A percentile compares a stretch with the other conserved stretches of the same genome.
Evolutionary conservation across 352 stramenopile genomes (phyloP).

Genomic region (Pythium brassicae): DNA sequence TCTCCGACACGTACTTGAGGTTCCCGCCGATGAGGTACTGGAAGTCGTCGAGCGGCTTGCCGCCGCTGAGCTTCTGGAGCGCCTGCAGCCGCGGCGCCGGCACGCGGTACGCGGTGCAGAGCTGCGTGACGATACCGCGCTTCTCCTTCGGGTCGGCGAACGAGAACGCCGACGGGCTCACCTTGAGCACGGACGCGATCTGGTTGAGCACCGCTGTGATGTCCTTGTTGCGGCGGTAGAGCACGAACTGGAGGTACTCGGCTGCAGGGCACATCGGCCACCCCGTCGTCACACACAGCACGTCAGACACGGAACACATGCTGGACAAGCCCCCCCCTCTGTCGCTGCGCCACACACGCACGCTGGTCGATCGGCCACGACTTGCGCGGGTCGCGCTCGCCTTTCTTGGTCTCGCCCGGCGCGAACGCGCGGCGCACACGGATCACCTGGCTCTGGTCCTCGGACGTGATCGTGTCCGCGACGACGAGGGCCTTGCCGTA

Average conservation of each 20-base stretch:
- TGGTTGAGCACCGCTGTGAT: slow-evolving; percentile 86
- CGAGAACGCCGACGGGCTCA: slow-evolving; percentile 72
- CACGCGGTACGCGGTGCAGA: slow-evolving; percentile 88
- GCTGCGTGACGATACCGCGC: slow-evolving; percentile 94
- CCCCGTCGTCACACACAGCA: no score
- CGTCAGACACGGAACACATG: no score
- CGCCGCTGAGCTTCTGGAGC: slow-evolving; percentile 28
- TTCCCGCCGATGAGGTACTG: slow-evolving; percentile 90
- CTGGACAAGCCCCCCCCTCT: no score
- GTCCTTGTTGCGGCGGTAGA: slow-evolving; percentile 98
- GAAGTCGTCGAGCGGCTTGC: slow-evolving; percentile 50
- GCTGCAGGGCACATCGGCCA: slow-evolving; percentile 34
- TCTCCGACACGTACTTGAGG: slow-evolving; percentile 85
- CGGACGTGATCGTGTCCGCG: slow-evolving; percentile 86
- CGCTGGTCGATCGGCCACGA: slow-evolving; percentile 73
- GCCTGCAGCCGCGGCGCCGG: slow-evolving; percentile 53
- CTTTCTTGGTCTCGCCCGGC: slow-evolving; percentile 28
- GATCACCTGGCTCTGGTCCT: slow-evolving; percentile 65
- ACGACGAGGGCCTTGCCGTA: slow-evolving; percentile 77
- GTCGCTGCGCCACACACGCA: no score
- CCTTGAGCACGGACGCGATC: slow-evolving; percentile 64
- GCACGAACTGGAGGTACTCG: slow-evolving; percentile 93
- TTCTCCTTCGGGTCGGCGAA: slow-evolving; percentile 98
- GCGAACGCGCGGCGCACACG: slow-evolving; percentile 51
- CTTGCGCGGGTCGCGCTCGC: slow-evolving; percentile 46